phyloP scores from a whole-genome alignment of 108 stramenopile species.

The Skeletonema potamos region DNA sequence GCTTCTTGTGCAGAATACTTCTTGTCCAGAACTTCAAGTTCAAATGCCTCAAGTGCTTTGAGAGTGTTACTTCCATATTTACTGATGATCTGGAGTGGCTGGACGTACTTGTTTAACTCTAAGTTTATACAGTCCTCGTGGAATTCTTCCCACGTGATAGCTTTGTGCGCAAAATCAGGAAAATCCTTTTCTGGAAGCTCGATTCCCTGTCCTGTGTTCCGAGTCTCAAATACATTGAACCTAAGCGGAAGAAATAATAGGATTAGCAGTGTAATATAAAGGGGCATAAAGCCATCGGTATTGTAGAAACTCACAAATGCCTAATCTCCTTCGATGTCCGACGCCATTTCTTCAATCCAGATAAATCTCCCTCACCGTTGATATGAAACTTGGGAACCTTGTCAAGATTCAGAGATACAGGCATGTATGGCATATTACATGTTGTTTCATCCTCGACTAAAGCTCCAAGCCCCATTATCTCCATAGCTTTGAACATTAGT shows the following conservation, averaged over 20 bases:
- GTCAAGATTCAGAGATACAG: not conserved
- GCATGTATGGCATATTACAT: not conserved
- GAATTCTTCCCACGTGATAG: conserved; percentile 32
- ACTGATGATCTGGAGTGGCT: conserved; percentile 12
- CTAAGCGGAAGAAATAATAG: not conserved
- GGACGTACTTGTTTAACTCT: conserved; percentile 18
- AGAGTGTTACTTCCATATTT: conserved; percentile 31
- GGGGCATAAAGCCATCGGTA: not conserved
- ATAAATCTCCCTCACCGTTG: conserved; percentile 32
- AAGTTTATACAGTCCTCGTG: not conserved
- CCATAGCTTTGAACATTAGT: conserved; percentile 29
- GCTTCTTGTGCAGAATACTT: conserved; percentile 33
- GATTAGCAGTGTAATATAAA: not conserved
- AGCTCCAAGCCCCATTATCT: conserved; percentile 11
- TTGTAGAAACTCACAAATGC: conserved; percentile 16
- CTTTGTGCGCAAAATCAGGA: conserved; percentile 33
- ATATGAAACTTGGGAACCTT: conserved; percentile 32
- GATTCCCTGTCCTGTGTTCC: not conserved
- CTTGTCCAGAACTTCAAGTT: conserved; percentile 21
- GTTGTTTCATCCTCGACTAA: not conserved
- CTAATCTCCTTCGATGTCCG: conserved; percentile 14
- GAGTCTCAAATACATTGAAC: conserved; percentile 12
- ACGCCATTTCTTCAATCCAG: conserved; percentile 19
- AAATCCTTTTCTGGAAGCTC: conserved; percentile 18
- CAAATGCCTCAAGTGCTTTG: conserved; percentile 23